Evolutionary conservation across 179 eudicot species (phyloP), one percentile per base, ranked within the genome.

Genomic region (Drosera spatulata): DNA sequence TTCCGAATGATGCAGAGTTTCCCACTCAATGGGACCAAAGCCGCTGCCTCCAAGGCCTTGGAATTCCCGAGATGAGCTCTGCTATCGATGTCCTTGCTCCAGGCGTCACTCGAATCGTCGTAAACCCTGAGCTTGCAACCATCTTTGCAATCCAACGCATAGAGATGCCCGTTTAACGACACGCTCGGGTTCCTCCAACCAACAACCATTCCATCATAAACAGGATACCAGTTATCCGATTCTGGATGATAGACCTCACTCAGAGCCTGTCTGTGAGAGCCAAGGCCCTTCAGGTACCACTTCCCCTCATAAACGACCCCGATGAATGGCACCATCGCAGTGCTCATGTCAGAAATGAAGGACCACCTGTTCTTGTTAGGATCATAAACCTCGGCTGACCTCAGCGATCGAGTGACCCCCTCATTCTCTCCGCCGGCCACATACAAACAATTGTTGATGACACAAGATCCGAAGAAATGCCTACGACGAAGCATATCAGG

Each of bases 381-480:
- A 69, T 90, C 97, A 53, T 80, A 90, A 37, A 87, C 87, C 71
- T 90, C 97, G 1, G 91, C 95, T 6, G 97, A 90, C 57, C 86
- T 79, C 46, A 87, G 66, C 4, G 97, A 80, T 38, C 86, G 76
- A 46, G 73, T 82, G 14, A 73, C 75, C 11, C 93, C 93, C 62
- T 90, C 97, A 9, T 82, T 84, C 61, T 90, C 93, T 2, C 97
- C 97, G n/a, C 97, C 97, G 6, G 97, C 97, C 12, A 90, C 97
- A 63, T 90, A 90, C 63, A 90, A 67, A 63, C 97, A 79, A 71
- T 90, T 90, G 77, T 90, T 85, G 48, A 90, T 90, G 40, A 90
- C 97, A 72, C 97, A 90, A 10, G 86, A 83, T 15, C 95, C 97
- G 48, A 84, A 90, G 70, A 84, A 82, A 67, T 90, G 93, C 45